Evolutionary conservation across 2,329 filamentous ascomycete genomes (phyloP).

Genomic region (Tolypocladium cylindrosporum): DNA sequence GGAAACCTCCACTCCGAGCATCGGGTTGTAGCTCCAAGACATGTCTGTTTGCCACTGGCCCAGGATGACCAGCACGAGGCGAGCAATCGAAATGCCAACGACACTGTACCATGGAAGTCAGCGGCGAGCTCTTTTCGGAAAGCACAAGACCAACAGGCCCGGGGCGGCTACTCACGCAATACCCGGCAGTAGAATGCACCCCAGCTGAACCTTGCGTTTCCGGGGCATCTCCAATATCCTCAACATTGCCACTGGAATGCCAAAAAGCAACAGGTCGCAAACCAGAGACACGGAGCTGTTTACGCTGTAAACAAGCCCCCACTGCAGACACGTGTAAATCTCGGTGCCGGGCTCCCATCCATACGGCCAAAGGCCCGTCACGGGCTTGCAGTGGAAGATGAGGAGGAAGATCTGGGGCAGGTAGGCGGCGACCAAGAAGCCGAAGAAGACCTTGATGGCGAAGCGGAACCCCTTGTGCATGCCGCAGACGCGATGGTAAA

Average conservation of each 20-base stretch:
- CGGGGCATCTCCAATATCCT: slow-evolving; percentile 30
- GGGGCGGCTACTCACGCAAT: slow-evolving; percentile 25
- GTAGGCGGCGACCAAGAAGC: slow-evolving; percentile 29
- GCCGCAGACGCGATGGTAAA: slow-evolving; percentile 36
- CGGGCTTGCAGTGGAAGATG: slow-evolving; percentile 39
- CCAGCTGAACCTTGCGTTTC: slow-evolving; percentile 35
- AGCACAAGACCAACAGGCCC: neutral
- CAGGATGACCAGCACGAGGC: slow-evolving; percentile 34
- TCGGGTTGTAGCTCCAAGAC: slow-evolving; percentile 41
- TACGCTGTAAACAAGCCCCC: slow-evolving; percentile 41
- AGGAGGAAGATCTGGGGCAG: slow-evolving; percentile 38
- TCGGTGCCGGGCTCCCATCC: slow-evolving; percentile 29
- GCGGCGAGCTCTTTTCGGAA: neutral
- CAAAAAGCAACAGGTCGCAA: slow-evolving; percentile 40
- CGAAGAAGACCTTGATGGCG: slow-evolving; percentile 24
- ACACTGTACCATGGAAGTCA: slow-evolving; percentile 23
- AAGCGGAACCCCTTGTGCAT: slow-evolving; percentile 23
- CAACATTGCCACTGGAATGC: slow-evolving; percentile 38
- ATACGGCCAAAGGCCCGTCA: slow-evolving; percentile 42
- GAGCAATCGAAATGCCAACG: slow-evolving; percentile 35
- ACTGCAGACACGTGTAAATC: slow-evolving; percentile 34
- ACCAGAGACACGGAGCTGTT: slow-evolving; percentile 38
- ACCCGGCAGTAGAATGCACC: slow-evolving; percentile 37
- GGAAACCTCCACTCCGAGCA: slow-evolving; percentile 37
- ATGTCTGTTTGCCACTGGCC: slow-evolving; percentile 36